Evolutionary conservation across 768 basidiomycete genomes (phyloP).

Genomic region (Leccinellum albellum): DNA sequence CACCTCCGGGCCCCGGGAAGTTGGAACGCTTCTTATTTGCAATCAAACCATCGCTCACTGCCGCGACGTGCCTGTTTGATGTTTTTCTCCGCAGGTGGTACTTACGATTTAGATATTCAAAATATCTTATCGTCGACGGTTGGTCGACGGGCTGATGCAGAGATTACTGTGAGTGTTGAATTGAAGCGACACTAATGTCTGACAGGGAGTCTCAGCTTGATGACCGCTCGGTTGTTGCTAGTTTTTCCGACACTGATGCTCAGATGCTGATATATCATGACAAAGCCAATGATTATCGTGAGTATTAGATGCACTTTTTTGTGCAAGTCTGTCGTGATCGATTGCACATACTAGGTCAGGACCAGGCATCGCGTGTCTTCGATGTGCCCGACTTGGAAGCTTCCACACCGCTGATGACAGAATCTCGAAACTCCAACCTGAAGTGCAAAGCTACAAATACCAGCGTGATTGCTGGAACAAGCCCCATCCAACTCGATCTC

Average conservation of each 20-base stretch:
- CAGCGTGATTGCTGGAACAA: not conserved
- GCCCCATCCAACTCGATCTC: not conserved
- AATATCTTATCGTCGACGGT: not conserved
- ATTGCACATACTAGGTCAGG: not conserved
- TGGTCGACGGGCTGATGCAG: not conserved
- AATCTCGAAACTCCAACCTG: not conserved
- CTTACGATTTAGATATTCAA: too few relatives aligned
- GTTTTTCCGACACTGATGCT: not conserved
- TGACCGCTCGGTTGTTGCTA: not conserved
- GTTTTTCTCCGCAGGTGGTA: too few relatives aligned
- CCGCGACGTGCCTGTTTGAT: not conserved
- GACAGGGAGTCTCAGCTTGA: not conserved
- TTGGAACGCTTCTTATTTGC: not conserved
- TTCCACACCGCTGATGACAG: not conserved
- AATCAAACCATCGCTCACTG: not conserved
- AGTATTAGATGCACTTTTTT: constrained; percentile 8
- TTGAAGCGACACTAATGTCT: not conserved
- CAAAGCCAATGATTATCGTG: constrained; percentile 13
- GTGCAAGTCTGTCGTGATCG: constrained; percentile 3
- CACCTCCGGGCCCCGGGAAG: too few relatives aligned
- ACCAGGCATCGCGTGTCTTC: constrained; percentile 12
- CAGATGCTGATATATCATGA: not conserved
- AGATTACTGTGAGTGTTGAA: not conserved
- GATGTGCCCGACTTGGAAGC: constrained; percentile 8
- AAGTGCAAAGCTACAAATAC: constrained; percentile 13